A percentile compares a stretch with the other conserved stretches of the same genome.
These are phyloP conservation scores for Suillus subaureus DNA, from an alignment of 768 basidiomycete genomes.

Conservation along the genomic window DNA sequence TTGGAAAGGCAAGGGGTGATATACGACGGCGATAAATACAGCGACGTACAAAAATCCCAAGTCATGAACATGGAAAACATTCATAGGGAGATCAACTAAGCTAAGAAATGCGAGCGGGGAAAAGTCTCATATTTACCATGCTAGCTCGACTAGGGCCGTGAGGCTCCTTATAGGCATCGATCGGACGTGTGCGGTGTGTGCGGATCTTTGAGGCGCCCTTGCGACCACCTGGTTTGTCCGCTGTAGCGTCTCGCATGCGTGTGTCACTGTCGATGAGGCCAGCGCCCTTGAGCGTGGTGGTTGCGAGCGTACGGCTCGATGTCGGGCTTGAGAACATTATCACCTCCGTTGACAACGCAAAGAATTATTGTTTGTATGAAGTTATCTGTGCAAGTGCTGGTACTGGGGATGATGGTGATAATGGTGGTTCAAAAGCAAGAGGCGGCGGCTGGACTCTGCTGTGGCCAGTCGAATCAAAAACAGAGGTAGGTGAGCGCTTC, in stretches of 20 bases:
- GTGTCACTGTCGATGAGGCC: conserved; percentile 79
- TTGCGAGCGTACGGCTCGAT: conserved; percentile 57
- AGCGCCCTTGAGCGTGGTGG: conserved; percentile 65
- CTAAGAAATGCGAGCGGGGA: conserved; percentile 16
- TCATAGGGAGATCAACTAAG: conserved; percentile 23
- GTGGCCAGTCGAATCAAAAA: conserved; percentile 19
- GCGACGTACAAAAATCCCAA: conserved; percentile 7
- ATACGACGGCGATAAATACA: conserved; percentile 5
- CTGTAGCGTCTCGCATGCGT: conserved; percentile 70
- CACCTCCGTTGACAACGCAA: conserved; percentile 1
- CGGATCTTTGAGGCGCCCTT: conserved; percentile 67
- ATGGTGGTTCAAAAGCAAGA: conserved; percentile 20
- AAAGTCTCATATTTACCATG: conserved; percentile 68
- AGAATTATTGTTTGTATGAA: not conserved
- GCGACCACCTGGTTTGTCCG: conserved; percentile 68
- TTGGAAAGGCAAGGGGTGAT: conserved; percentile 5
- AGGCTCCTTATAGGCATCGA: conserved; percentile 59
- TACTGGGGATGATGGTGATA: not conserved
- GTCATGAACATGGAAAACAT: conserved; percentile 13
- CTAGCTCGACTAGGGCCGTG: conserved; percentile 48
- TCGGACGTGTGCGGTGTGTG: conserved; percentile 58
- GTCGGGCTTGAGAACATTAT: conserved; percentile 64
- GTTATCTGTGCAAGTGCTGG: not conserved
- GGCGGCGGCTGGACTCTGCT: conserved; percentile 2
- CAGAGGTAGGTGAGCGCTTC: conserved; percentile 18